phyloP scores from a whole-genome alignment of 2,329 filamentous ascomycete genomes.

The Cordyceps javanica region DNA sequence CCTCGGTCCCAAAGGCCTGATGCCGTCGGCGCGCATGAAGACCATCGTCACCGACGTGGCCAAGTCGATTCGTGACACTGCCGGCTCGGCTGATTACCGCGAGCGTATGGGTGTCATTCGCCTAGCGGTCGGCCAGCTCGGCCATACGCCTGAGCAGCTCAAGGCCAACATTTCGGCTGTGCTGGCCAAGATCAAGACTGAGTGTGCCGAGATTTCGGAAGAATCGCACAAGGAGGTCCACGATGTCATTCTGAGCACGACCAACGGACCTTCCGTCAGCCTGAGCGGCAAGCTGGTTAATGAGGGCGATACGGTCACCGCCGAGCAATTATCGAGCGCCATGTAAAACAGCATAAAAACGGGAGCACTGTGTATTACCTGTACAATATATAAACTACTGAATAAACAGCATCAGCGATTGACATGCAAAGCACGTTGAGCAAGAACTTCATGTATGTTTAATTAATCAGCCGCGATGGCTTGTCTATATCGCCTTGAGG shows the following conservation, averaged over 20 bases:
- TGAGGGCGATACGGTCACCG: conserved; percentile 49
- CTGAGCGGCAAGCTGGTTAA: conserved; percentile 73
- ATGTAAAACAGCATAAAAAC: conserved; percentile 38
- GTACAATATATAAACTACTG: conserved; percentile 14
- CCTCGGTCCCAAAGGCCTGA: conserved; percentile 82
- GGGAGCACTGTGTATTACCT: conserved; percentile 8
- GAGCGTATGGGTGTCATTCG: conserved; percentile 80
- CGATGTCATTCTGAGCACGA: conserved; percentile 76
- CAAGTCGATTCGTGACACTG: conserved; percentile 70
- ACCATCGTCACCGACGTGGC: conserved; percentile 81
- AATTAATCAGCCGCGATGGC: conserved; percentile 26
- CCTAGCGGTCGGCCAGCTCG: conserved; percentile 85
- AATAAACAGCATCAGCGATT: conserved; percentile 13
- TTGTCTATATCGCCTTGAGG: conserved; percentile 25
- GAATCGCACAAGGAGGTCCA: conserved; percentile 39
- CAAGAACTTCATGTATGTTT: conserved; percentile 9
- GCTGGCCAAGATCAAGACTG: conserved; percentile 69
- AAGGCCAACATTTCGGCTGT: conserved; percentile 76
- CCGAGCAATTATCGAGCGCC: conserved; percentile 45
- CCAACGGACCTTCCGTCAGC: conserved; percentile 78
- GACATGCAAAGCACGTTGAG: background rate
- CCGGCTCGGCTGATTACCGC: conserved; percentile 79
- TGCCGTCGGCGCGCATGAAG: conserved; percentile 83
- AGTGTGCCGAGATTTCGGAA: conserved; percentile 64
- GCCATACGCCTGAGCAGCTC: conserved; percentile 81